Evolutionary conservation across 371 early-diverging fungal genomes (phyloP), one percentile per base, ranked within the genome.

Genomic region (Mortierella sp.): DNA sequence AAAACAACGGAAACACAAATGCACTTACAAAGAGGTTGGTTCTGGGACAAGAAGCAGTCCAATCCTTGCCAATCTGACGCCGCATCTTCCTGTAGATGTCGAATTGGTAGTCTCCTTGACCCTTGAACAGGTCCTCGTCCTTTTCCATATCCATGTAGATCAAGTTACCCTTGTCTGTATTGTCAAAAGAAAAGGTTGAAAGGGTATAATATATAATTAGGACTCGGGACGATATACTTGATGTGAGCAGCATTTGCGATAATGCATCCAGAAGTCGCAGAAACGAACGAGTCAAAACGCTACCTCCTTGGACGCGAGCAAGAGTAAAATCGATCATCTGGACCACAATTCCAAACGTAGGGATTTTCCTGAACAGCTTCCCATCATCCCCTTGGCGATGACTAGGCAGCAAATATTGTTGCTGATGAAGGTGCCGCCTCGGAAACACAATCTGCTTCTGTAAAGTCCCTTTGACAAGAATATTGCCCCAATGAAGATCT

Each of bases 401-500:
- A 19, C 21, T 3, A 38, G 10, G 44, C 8, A 42, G 38, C 50
- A 50, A 16, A 14, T 16, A 31, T 9, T 2, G 34, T 21, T 4
- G 42, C 24, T 31, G 42, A 7, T 42, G 38, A 21, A 31, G 19
- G 42, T 83, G 74, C 7, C 76, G 58, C 44, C 55, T 78, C 44
- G 78, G 48, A 73, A 88, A 80, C 3, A 26, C 50, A n/a, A 79
- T 65, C 4, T 44, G 58, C 0, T 71, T 76, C 72, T 79, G 79
- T 26, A 45, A 50, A 7, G 84, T 88, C 7, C 86, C 87, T n/a
- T 90, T 91, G 47, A 96, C 90, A 77, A 97, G 88, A n/a, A 97
- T 90, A 84, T 97, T 97, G 42, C 97, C 97, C 97, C 96, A 97
- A 79, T 97, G 97, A 81, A 97, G 82, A 84, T 97, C 97, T 38